These are phyloP conservation scores for Phytophthora cactorum DNA, from an alignment of 352 stramenopile species.

Conservation along the genomic window DNA sequence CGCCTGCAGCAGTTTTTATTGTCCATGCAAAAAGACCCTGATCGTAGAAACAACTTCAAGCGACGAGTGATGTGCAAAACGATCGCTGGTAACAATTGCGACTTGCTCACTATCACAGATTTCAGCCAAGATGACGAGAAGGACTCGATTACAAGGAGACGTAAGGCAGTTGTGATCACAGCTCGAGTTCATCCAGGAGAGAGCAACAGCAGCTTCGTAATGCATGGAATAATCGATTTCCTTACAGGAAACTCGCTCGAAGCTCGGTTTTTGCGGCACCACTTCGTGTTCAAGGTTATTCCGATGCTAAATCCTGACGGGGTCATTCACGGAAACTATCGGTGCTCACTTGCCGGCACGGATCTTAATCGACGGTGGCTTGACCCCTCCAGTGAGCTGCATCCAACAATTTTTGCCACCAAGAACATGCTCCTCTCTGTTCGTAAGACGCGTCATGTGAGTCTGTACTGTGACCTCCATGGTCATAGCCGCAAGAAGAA, in stretches of 20 bases:
- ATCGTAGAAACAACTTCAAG: conserved; percentile 53
- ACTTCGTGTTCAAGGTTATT: conserved; percentile 92
- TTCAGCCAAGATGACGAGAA: conserved; percentile 64
- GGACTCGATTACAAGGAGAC: conserved; percentile 20
- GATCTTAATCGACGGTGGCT: conserved; percentile 90
- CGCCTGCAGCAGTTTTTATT: conserved; percentile 63
- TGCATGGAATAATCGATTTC: conserved; percentile 91
- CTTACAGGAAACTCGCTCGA: conserved; percentile 75
- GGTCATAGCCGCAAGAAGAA: conserved; percentile 90
- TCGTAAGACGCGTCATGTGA: conserved; percentile 50
- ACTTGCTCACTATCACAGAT: conserved; percentile 91
- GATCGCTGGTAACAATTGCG: conserved; percentile 85
- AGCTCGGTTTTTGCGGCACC: conserved; percentile 73
- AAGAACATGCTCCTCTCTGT: conserved; percentile 79
- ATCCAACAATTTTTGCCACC: conserved; percentile 79
- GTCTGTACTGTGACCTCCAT: conserved; percentile 90
- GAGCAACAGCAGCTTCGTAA: conserved; percentile 90
- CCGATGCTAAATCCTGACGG: conserved; percentile 95
- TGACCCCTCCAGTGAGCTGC: conserved; percentile 53
- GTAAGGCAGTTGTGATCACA: conserved; percentile 78
- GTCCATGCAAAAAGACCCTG: conserved; percentile 59
- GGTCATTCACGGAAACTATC: conserved; percentile 93
- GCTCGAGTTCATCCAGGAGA: conserved; percentile 90
- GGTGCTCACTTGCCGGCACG: conserved; percentile 82
- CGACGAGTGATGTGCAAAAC: conserved; percentile 81